Conservation (phyloP, 78 protist species). For the Pelomyxa schiedti region DNA sequence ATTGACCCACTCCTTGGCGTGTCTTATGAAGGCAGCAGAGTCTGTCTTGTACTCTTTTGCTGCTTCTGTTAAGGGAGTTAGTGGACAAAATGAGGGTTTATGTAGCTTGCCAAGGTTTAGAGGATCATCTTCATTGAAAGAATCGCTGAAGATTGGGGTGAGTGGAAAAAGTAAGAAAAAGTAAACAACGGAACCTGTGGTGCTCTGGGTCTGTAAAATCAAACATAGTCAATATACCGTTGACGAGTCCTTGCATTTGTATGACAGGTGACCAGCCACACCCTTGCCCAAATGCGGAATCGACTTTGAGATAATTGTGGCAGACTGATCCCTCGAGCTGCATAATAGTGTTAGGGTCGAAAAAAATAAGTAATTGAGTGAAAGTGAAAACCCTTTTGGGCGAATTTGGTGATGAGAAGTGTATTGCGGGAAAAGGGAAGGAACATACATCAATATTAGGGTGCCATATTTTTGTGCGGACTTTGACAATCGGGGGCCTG, state of each 20-base stretch:
- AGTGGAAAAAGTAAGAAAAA: no score
- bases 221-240: not conserved
- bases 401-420: no score
- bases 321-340: not conserved
- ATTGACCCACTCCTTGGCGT: not conserved
- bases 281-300: not conserved
- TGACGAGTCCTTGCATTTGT: not conserved
- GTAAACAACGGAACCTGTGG: no score
- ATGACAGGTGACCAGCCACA: not conserved
- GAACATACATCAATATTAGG: not conserved
- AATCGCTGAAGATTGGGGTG: no score
- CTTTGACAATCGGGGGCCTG: not conserved
- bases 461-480: not conserved
- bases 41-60: not conserved
- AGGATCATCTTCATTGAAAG: not conserved
- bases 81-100: no score
- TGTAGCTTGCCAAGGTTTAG: no score
- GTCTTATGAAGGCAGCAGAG: not conserved
- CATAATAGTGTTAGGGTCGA: no score
- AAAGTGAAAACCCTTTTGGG: no score
- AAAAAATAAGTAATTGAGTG: no score
- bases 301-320: not conserved
- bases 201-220: not conserved
- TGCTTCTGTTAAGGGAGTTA: no score
- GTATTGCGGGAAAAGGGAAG: no score